phyloP scores from a whole-genome alignment of 768 basidiomycete species.

The Rhodocollybia butyracea region DNA sequence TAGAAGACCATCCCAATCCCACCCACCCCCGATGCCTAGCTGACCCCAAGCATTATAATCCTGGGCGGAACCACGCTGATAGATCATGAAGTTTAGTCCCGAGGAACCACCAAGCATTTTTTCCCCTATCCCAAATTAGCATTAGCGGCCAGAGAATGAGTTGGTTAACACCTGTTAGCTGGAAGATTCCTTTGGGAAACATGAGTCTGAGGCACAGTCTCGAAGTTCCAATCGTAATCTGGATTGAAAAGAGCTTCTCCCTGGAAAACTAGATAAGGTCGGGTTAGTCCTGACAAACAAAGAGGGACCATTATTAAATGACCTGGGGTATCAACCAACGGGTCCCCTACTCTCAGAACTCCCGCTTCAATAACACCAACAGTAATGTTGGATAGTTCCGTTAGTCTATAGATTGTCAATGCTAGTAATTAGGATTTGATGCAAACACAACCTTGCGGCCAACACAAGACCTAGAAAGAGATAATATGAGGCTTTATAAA shows the following conservation, averaged over 20 bases:
- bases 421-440: neutral
- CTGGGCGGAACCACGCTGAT: slow-evolving; percentile 13
- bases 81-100: slow-evolving; percentile 18
- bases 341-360: slow-evolving; percentile 12
- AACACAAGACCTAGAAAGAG: slow-evolving; percentile 16
- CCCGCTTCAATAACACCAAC: slow-evolving; percentile 22
- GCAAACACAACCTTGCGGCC: slow-evolving; percentile 1
- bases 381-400: slow-evolving; percentile 8
- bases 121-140: slow-evolving; percentile 13
- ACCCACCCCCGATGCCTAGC: slow-evolving; percentile 11
- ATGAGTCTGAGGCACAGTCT: slow-evolving; percentile 12
- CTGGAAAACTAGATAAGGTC: neutral
- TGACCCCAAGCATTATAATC: slow-evolving; percentile 20
- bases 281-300: neutral
- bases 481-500: no score
- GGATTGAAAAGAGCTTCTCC: slow-evolving; percentile 13
- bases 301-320: neutral
- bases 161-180: neutral
- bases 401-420: neutral
- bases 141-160: neutral
- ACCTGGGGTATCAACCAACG: slow-evolving; percentile 19
- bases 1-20: slow-evolving; percentile 9
- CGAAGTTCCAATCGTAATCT: slow-evolving; percentile 16
- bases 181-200: neutral
- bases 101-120: slow-evolving; percentile 20